Evolutionary conservation across 345 rosid species (phyloP).

Genomic region (Salix arbutifolia): DNA sequence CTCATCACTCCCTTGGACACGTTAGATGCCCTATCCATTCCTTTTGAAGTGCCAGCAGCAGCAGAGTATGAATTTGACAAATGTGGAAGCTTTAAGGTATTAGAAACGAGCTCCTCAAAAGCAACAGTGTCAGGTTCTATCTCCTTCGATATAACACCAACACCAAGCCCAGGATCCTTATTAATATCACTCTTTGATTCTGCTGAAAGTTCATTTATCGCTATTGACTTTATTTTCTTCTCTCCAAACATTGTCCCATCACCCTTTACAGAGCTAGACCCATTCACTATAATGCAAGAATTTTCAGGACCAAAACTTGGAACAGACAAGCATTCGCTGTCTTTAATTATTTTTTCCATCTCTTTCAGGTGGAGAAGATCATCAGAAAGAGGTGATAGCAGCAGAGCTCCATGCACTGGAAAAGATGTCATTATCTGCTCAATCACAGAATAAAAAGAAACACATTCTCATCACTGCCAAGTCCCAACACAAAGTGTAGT

Average conservation of each 20-base stretch:
- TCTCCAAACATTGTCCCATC: slow-evolving; percentile 34
- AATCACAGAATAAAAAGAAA: slow-evolving; percentile 30
- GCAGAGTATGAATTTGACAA: slow-evolving; percentile 46
- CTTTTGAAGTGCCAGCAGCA: slow-evolving; percentile 29
- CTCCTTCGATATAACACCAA: slow-evolving; percentile 34
- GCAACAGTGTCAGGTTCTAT: slow-evolving; percentile 34
- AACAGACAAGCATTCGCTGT: slow-evolving; percentile 26
- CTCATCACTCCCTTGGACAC: slow-evolving; percentile 27
- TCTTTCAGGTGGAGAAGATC: slow-evolving; percentile 47
- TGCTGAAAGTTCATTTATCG: slow-evolving; percentile 38
- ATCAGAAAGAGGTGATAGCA: slow-evolving; percentile 83
- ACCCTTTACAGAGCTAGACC: slow-evolving; percentile 39
- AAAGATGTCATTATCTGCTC: slow-evolving; percentile 76
- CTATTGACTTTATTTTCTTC: slow-evolving; percentile 41
- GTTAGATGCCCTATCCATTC: slow-evolving; percentile 27
- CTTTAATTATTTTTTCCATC: slow-evolving; percentile 38
- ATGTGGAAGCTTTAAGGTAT: slow-evolving; percentile 64
- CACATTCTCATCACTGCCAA: slow-evolving; percentile 14
- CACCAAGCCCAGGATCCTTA: slow-evolving; percentile 31
- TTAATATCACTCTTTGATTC: slow-evolving; percentile 32
- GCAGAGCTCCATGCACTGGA: slow-evolving; percentile 41
- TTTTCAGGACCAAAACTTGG: slow-evolving; percentile 25
- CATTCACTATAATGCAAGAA: slow-evolving; percentile 21
- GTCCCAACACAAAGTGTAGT: neutral
- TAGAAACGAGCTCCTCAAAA: slow-evolving; percentile 68